Percentiles rank a stretch among this genome's conserved stretches.
Conservation (phyloP, 2,329 filamentous ascomycete species). For the Claviceps sp. region DNA sequence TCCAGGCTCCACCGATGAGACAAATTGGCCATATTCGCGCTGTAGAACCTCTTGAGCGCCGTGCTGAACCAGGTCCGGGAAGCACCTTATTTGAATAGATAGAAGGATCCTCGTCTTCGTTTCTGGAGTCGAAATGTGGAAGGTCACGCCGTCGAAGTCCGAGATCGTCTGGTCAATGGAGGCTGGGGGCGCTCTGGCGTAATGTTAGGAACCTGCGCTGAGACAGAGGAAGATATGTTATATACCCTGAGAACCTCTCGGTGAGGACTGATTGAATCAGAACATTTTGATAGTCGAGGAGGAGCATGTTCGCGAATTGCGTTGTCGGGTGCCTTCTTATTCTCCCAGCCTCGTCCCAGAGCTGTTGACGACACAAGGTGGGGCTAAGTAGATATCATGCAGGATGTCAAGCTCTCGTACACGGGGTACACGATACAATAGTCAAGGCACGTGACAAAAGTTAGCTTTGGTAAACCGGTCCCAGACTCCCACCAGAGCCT, state of each 20-base stretch:
- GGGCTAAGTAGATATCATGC: constrained; percentile 19
- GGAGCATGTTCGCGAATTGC: constrained; percentile 52
- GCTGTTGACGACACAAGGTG: constrained; percentile 27
- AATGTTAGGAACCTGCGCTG: constrained; percentile 20
- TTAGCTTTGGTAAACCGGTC: background rate
- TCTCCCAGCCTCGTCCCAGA: constrained; percentile 15
- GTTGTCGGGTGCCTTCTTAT: constrained; percentile 8
- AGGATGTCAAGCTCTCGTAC: constrained; percentile 14
- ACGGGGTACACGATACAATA: background rate
- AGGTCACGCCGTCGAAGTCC: constrained; percentile 97
- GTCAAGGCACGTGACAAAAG: constrained; percentile 20
- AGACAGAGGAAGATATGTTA: background rate
- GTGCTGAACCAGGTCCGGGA: constrained; percentile 79
- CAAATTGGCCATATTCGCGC: constrained; percentile 88
- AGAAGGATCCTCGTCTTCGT: constrained; percentile 87
- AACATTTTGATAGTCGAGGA: constrained; percentile 98
- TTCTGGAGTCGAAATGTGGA: constrained; percentile 95
- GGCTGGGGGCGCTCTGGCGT: constrained; percentile 58
- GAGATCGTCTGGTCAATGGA: constrained; percentile 97
- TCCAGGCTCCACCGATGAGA: constrained; percentile 72
- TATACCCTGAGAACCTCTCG: constrained; percentile 80
- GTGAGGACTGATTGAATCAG: constrained; percentile 92
- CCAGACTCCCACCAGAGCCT: constrained; percentile 5
- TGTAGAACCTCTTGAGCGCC: constrained; percentile 84
- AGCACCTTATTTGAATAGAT: constrained; percentile 92